Base-by-base conservation (phyloP, 177 flowering plant species). In the Telopea speciosissima region DNA sequence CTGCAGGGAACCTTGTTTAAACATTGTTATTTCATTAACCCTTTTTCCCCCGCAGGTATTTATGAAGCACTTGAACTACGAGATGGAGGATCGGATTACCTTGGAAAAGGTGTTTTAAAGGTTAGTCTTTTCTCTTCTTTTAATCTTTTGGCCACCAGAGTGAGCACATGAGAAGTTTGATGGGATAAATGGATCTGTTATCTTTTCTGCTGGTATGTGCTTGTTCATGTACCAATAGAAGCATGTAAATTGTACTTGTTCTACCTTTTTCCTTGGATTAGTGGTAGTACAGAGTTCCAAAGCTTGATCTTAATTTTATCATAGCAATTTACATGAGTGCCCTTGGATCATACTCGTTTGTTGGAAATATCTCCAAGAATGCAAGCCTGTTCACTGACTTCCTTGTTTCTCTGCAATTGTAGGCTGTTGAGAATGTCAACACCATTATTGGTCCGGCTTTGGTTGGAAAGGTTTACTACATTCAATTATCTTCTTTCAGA, bases 21-120 rank as follows among this genome's bases (percentile, higher is more conserved):
- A 49, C 0, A 49, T 49, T 5, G 9, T 58, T 7, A 21, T 19
- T n/a, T 21, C 61, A 58, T n/a, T 21, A 6, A n/a, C 14, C 22
- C 19, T 58, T 58, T 58, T 19, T 58, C 1, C 1, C 8, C 64
- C 70, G 71, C 22, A 90, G 96, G 97, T 45, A 66, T 92, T 63
- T 92, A 92, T 70, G 97, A 92, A 81, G 97, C 94, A 25, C 93
- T 92, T 75, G 97, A 90, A 62, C 70, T 92, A 21, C 86, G 96
- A 67, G 96, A 92, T 80, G 96, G 96, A 75, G 97, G 97, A 1
- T 82, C 89, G 8, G 97, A 89, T 74, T 91, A 88, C 84, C 89
- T 91, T 49, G 97, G 97, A 45, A 91, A 91, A 54, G 97, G 97
- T 84, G 97, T 92, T 3, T 74, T 74, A 0, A 92, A 90, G 96